These are phyloP conservation scores for Allantophomopsis cytisporea DNA, from an alignment of 2,329 filamentous ascomycete genomes.

Conservation along the genomic window DNA sequence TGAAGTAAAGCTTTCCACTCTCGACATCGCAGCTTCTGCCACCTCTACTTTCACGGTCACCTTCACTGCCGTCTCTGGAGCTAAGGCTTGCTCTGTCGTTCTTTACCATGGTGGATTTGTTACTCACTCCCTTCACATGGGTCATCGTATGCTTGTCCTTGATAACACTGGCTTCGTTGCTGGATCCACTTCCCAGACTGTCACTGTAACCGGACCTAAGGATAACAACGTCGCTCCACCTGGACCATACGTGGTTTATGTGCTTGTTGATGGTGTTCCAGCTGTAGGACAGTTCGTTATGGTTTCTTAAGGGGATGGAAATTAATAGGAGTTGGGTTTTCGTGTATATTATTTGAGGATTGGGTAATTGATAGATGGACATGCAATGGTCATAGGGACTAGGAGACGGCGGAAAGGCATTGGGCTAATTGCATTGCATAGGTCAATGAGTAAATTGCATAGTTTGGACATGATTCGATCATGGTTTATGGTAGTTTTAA, in stretches of 20 bases:
- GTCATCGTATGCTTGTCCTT: slow-evolving; percentile 40
- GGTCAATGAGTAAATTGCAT: too few relatives aligned
- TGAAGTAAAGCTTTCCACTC: slow-evolving; percentile 28
- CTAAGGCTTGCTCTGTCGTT: slow-evolving; percentile 30
- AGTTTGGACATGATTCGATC: too few relatives aligned
- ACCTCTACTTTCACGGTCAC: slow-evolving; percentile 29
- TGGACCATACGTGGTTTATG: slow-evolving; percentile 45
- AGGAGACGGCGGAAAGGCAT: too few relatives aligned
- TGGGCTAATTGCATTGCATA: too few relatives aligned
- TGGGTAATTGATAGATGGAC: too few relatives aligned
- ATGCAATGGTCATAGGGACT: too few relatives aligned
- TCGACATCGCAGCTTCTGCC: slow-evolving; percentile 23
- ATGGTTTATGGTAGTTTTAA: too few relatives aligned
- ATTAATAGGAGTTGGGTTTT: too few relatives aligned
- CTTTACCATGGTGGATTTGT: slow-evolving; percentile 47
- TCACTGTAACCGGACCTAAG: slow-evolving; percentile 39
- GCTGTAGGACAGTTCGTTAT: slow-evolving; percentile 15
- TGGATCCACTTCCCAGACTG: slow-evolving; percentile 24
- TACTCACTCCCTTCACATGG: slow-evolving; percentile 48
- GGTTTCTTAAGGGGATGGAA: neutral
- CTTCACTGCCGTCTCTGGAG: slow-evolving; percentile 28
- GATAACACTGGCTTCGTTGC: slow-evolving; percentile 32
- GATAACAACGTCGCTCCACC: slow-evolving; percentile 40
- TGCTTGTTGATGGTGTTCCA: slow-evolving; percentile 25
- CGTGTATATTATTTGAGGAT: too few relatives aligned